Percentiles rank a stretch among this genome's conserved stretches.
Evolutionary conservation across 192 early-diverging fungal genomes (phyloP).

Genomic region (Coemansia sp.): DNA sequence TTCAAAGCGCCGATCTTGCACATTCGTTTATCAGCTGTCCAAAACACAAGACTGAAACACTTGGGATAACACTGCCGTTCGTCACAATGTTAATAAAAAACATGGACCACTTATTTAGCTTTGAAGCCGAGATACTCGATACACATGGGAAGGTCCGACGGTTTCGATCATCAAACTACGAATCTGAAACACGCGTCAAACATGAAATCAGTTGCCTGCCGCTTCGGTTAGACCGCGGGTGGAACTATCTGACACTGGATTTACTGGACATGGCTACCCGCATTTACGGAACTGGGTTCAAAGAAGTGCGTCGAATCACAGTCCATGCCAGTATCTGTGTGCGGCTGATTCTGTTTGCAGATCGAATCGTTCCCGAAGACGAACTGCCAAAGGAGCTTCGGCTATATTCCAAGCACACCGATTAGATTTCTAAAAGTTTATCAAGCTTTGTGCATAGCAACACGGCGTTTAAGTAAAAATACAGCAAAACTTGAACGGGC

Average conservation of each 20-base stretch:
- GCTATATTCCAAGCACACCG: constrained; percentile 46
- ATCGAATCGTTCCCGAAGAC: constrained; percentile 86
- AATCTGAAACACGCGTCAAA: constrained; percentile 13
- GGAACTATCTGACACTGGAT: constrained; percentile 95
- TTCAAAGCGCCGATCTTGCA: constrained; percentile 61
- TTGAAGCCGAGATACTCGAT: constrained; percentile 88
- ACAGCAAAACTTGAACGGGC: background rate
- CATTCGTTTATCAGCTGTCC: constrained; percentile 91
- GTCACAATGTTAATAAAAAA: constrained; percentile 88
- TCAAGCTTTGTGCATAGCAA: background rate
- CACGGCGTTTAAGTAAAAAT: background rate
- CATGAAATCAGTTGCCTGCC: constrained; percentile 85
- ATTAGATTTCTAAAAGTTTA: background rate
- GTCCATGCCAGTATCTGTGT: constrained; percentile 90
- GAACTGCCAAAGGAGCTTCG: constrained; percentile 91
- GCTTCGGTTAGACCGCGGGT: constrained; percentile 87
- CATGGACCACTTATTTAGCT: constrained; percentile 83
- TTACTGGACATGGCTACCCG: constrained; percentile 79
- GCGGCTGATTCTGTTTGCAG: constrained; percentile 87
- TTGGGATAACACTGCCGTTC: constrained; percentile 90
- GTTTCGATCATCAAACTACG: constrained; percentile 85
- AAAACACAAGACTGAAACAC: constrained; percentile 62
- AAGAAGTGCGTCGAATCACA: constrained; percentile 82
- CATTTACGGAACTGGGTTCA: constrained; percentile 86
- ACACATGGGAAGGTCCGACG: constrained; percentile 75